These are phyloP conservation scores for Alopecurus myosuroides DNA, from an alignment of 176 grass and related monocot genomes.

Conservation along the genomic window DNA sequence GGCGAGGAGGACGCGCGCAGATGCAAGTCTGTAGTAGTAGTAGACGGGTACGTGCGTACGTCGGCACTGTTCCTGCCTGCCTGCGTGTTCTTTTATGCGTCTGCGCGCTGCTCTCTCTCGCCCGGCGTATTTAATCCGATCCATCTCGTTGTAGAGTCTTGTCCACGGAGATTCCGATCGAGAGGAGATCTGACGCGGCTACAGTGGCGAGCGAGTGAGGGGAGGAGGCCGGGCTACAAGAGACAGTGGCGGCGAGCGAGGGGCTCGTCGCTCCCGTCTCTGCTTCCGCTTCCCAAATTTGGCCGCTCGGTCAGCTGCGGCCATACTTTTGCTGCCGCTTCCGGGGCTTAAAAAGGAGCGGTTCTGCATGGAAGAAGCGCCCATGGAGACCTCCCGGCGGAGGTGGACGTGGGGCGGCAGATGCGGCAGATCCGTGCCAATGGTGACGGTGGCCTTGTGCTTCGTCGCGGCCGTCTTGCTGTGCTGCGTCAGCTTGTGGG, in stretches of 20 bases:
- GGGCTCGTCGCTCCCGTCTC: neutral
- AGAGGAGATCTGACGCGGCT: slow-evolving; percentile 26
- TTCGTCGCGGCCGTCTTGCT: slow-evolving; percentile 21
- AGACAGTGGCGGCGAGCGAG: neutral
- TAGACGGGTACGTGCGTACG: neutral
- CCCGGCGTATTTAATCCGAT: neutral
- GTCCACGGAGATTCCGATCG: slow-evolving; percentile 11
- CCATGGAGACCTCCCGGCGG: slow-evolving; percentile 34
- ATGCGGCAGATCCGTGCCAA: slow-evolving; percentile 5
- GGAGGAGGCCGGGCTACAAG: neutral
- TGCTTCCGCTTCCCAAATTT: slow-evolving; percentile 23
- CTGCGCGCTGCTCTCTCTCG: neutral
- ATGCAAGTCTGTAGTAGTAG: neutral
- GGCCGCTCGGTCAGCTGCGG: slow-evolving; percentile 5
- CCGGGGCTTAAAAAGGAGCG: neutral
- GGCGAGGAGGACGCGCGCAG: neutral
- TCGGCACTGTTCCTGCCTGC: neutral
- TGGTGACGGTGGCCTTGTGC: slow-evolving; percentile 20
- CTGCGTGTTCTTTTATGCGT: neutral
- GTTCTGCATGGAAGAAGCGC: neutral
- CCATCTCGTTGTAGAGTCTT: neutral
- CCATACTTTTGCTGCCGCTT: slow-evolving; percentile 10
- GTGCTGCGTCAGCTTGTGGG: slow-evolving; percentile 19
- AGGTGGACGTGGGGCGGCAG: slow-evolving; percentile 12
- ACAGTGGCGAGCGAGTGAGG: slow-evolving; percentile 6